Base-by-base conservation (phyloP, 352 stramenopile genomes). In the Phytopythium montanum region DNA sequence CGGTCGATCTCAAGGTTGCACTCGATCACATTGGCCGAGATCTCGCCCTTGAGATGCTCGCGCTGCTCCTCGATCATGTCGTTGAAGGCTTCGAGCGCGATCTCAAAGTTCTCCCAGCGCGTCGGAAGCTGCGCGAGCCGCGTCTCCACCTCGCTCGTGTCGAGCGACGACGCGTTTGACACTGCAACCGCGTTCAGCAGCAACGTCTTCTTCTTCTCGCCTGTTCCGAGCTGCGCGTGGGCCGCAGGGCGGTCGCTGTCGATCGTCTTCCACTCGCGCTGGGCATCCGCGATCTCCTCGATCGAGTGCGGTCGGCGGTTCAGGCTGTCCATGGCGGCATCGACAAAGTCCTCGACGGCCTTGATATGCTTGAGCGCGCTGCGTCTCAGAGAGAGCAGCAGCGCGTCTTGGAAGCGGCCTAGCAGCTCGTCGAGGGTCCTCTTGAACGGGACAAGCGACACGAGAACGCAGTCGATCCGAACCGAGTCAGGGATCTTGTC, bases 41-140 rank as follows among this genome's bases (percentile, higher is more conserved):
- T 78, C 52, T 96, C 82, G 25, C 73, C 80, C 58, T 97, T 98
- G 3, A 98, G 69, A 46, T 76, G 92, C 59, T 97, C 88, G 1
- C 96, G 90, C 51, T 98, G 90, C 52, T 98, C 90, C 38, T 97
- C 88, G 48, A 98, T 94, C 86, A 98, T 97, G 52, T 97, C 92
- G 55, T 97, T 96, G 62, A 98, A 98, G 31, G 93, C 95, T 59
- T 98, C 94, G 0, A 98, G 75, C 19, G 88, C 85, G 49, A 97
- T 87, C 38, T 98, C 94, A 66, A 98, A 97, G 57, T 97, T 96
- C 44, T 98, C 90, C 94, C 94, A 98, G 0, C 80, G 71, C 1
- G 80, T 92, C 19, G 88, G 88, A 8, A 96, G 67, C 50, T 96
- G 84, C 0, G 78, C 66, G 16, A 96, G 69, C 0, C 86, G 78